These are phyloP conservation scores for Kuraishia ogatae DNA, from an alignment of 805 yeast genomes.

Conservation along the genomic window DNA sequence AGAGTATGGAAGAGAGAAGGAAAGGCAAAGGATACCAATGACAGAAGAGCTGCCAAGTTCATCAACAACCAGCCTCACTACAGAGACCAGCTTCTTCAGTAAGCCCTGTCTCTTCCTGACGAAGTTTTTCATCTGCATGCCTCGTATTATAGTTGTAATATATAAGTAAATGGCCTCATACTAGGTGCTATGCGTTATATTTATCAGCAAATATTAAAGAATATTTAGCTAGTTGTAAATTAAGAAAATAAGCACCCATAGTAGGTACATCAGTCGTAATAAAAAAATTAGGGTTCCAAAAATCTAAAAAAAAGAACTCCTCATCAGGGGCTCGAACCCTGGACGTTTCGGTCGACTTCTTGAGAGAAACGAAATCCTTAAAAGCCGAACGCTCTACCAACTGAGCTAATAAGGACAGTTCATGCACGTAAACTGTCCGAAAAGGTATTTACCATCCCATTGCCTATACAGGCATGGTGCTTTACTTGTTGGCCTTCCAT, in stretches of 20 bases:
- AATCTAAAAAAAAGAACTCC: slow-evolving; percentile 25
- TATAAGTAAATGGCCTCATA: background rate
- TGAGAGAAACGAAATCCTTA: slow-evolving; percentile 5
- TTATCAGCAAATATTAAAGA: background rate
- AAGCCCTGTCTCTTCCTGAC: background rate
- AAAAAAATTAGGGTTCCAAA: background rate
- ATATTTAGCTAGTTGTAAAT: background rate
- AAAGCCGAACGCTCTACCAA: slow-evolving; percentile 19
- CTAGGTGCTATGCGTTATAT: background rate
- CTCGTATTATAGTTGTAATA: background rate
- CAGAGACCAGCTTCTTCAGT: slow-evolving; percentile 62
- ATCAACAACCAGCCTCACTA: slow-evolving; percentile 79
- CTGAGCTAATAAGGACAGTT: slow-evolving; percentile 13
- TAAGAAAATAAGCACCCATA: too few species aligned
- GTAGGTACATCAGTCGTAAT: too few species aligned
- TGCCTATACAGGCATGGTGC: too few species aligned
- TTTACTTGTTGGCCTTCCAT: too few species aligned
- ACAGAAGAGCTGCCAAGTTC: slow-evolving; percentile 52
- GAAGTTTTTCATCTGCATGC: background rate
- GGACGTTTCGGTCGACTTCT: slow-evolving; percentile 44
- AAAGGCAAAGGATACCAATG: slow-evolving; percentile 39
- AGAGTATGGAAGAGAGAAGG: slow-evolving; percentile 55
- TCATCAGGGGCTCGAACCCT: slow-evolving; percentile 56
- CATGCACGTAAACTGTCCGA: background rate
- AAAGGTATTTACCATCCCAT: background rate